Evolutionary conservation across 139 green algal species (phyloP), one percentile per base, ranked within the genome.

Genomic region (Micractinium sp.): DNA sequence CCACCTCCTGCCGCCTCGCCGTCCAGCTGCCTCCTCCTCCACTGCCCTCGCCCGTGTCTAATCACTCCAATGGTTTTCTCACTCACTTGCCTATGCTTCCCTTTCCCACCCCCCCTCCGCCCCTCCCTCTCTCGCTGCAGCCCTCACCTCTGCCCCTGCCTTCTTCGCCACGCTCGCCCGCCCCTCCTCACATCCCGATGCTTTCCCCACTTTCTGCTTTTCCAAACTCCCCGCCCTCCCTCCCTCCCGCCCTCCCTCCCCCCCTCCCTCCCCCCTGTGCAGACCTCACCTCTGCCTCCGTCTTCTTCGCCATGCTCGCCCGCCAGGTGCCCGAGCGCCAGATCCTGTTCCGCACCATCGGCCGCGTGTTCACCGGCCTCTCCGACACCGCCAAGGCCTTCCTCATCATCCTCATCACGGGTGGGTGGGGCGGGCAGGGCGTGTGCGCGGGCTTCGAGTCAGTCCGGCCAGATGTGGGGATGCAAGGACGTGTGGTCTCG

Each of bases 381-480:
- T 93, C 81, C 13, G 96, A 98, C 89, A 98, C 96, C 35, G 96
- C 94, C 74, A 99, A 99, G 91, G 97, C 97, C 0, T 97, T 99
- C 77, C 85, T 97, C 47, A 98, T 99, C 94, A 99, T 99, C 74
- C 77, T 94, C 4, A 67, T 85, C 63, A 93, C 89, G 20, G 80
- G 90, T 88, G 73, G 67, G 35, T 81, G 35, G 31, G 4, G 33
- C 1, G 18, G 71, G 22, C n/a, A 41, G 73, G 12, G 63, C 63
- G 7, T 25, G 63, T 71, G 63, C 2, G 60, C 16, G 60, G 60
- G n/a, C n/a, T n/a, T n/a, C n/a, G n/a, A n/a, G n/a, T n/a, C n/a
- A n/a, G n/a, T n/a, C n/a, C n/a, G n/a, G n/a, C n/a, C n/a, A n/a
- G n/a, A n/a, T n/a, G n/a, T n/a, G n/a, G n/a, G n/a, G n/a, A n/a